Base-by-base conservation (phyloP, 2,329 filamentous ascomycete genomes). In the Sporothrix globosa region DNA sequence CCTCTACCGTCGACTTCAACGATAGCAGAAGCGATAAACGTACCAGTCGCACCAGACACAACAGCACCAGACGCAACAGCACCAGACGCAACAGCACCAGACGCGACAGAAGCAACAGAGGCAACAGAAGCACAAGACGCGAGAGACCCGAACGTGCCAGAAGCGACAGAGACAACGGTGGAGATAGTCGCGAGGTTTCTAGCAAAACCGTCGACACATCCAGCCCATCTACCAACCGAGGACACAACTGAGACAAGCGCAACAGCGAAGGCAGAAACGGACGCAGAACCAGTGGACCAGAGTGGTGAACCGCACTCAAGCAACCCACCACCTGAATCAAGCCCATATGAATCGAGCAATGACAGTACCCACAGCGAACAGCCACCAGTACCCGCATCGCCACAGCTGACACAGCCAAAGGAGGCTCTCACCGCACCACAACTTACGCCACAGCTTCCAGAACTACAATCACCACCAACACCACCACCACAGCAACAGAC, bases 101-200 rank as follows among this genome's bases (percentile, higher is more conserved):
- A 9, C 41, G 41, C 41, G 9, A 13, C 41, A 44, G 41, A 44
- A 56, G 10, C 4, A 56, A 27, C 24, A 30, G 53, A 41, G n/a
- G 21, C 41, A 14, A 24, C 39, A 6, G 7, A 19, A 53, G n/a
- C n/a, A n/a, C n/a, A n/a, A n/a, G n/a, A n/a, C n/a, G n/a, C n/a
- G n/a, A n/a, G n/a, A n/a, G n/a, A n/a, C n/a, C n/a, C n/a, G n/a
- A n/a, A n/a, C n/a, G 19, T 19, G 3, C 5, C n/a, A 21, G 19
- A n/a, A 46, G n/a, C 58, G 41, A 46, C 58, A 13, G 63, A 66
- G n/a, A 66, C 63, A 17, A 53, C 63, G 2, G 63, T 66, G 9
- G 63, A 66, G 11, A 52, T 5, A 14, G 63, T 66, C 7, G 63
- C 63, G 4, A n/a, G 63, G 27, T 66, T 66, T 7, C 27, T 66